These are phyloP conservation scores for Microbotryum lychnidis-dioicae DNA, from an alignment of 1,284 basidiomycete species.

Conservation along the genomic window DNA sequence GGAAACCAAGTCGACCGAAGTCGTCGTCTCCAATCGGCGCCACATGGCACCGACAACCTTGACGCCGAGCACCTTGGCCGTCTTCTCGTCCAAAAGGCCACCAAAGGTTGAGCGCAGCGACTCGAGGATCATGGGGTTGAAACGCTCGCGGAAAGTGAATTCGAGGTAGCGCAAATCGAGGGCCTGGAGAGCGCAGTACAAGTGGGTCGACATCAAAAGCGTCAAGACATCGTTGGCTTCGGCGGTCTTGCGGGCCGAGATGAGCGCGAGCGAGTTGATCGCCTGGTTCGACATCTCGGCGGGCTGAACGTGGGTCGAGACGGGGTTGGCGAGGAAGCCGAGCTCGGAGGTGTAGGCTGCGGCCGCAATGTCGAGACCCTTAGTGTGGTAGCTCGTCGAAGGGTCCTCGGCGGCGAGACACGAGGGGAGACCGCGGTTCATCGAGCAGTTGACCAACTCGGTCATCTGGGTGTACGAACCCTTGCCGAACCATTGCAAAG, in stretches of 20 bases:
- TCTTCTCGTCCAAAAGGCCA: slow-evolving; percentile 43
- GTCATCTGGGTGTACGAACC: slow-evolving; percentile 73
- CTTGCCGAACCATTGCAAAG: slow-evolving; percentile 72
- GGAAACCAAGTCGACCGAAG: slow-evolving; percentile 46
- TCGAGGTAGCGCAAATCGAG: slow-evolving; percentile 67
- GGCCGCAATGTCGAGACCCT: slow-evolving; percentile 75
- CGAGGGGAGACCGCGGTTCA: slow-evolving; percentile 75
- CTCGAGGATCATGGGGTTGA: slow-evolving; percentile 46
- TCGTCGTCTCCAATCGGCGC: slow-evolving; percentile 44
- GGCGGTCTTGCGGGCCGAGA: slow-evolving; percentile 68
- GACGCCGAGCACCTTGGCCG: slow-evolving; percentile 3
- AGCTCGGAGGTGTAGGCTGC: slow-evolving; percentile 74
- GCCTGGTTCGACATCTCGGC: slow-evolving; percentile 57
- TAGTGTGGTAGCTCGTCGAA: slow-evolving; percentile 70
- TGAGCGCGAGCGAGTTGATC: slow-evolving; percentile 63
- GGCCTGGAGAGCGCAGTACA: slow-evolving; percentile 70
- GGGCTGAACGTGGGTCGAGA: slow-evolving; percentile 53
- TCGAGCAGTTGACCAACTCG: slow-evolving; percentile 67
- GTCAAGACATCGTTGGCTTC: slow-evolving; percentile 66
- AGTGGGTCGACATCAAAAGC: slow-evolving; percentile 56
- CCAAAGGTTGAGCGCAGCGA: slow-evolving; percentile 49
- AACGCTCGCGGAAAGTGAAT: slow-evolving; percentile 51
- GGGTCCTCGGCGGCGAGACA: slow-evolving; percentile 70
- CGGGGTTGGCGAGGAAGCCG: slow-evolving; percentile 71
- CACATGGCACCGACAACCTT: slow-evolving; percentile 35